These are phyloP conservation scores for Eimeria sp. DNA, from an alignment of 169 alveolate genomes.

Conservation along the genomic window DNA sequence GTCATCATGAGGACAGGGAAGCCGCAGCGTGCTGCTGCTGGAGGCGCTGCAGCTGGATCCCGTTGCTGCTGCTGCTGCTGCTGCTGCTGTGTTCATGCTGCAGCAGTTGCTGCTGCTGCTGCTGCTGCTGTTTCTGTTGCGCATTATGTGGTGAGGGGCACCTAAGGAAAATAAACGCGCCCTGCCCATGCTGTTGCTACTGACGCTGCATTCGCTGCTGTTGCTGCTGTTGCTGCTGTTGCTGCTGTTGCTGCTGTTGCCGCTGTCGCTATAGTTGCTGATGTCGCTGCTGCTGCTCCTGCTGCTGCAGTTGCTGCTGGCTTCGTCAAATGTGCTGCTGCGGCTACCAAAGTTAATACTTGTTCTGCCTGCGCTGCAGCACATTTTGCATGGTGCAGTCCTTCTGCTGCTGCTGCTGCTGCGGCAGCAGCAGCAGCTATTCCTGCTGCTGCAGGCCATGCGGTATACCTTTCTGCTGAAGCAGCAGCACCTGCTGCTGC, in stretches of 20 bases:
- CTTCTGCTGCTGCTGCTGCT: slow-evolving; percentile 43
- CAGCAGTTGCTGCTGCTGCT: not conserved
- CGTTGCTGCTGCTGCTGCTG: slow-evolving; percentile 20
- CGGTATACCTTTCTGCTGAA: not conserved
- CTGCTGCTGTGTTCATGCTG: too few relatives aligned
- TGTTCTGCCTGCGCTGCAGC: not conserved
- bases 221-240: slow-evolving; percentile 16
- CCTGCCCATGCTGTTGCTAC: slow-evolving; percentile 18
- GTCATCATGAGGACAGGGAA: not conserved
- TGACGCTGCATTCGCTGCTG: slow-evolving; percentile 5
- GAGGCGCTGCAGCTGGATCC: slow-evolving; percentile 6
- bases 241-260: slow-evolving; percentile 4
- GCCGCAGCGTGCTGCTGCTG: not conserved
- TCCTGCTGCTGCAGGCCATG: not conserved
- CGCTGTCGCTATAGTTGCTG: slow-evolving; percentile 10
- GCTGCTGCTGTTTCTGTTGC: not conserved
- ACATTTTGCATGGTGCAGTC: not conserved
- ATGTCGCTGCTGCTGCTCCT: not conserved
- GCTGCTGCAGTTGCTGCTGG: slow-evolving; percentile 11
- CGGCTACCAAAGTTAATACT: not conserved
- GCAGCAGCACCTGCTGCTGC: slow-evolving; percentile 32
- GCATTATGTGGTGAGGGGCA: not conserved
- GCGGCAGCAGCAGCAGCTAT: not conserved
- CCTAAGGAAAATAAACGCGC: not conserved
- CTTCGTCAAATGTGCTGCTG: not conserved